Base-by-base conservation (phyloP, 441 rosid species). In the Gossypium trilobum region DNA sequence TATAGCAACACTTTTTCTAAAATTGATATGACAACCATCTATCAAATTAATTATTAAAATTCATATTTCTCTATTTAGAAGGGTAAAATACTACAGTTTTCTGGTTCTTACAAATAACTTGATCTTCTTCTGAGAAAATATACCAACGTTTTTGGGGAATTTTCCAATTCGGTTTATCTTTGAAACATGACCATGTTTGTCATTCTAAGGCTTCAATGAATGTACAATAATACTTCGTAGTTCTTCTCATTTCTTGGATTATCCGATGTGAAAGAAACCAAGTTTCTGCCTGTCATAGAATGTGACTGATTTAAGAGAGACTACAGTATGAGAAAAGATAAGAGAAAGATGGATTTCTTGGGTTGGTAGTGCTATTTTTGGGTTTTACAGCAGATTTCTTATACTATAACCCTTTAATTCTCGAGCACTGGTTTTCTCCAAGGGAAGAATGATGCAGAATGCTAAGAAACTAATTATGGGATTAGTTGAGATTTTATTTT, bases 101-200 rank as follows among this genome's bases (percentile, higher is more conserved):
- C 29, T 20, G 50, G 14, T 36, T 25, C 51, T 33, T 31, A 0
- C 42, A 16, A 33, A 62, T 33, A 33, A 2, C 17, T 62, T 62
- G 3, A 27, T 59, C n/a, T 60, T 60, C 33, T 31, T 6, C 48
- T 57, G 36, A 46, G 59, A 65, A 56, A 46, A 11, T 55, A 58
- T 60, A n/a, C 17, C 16, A 42, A 55, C 17, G 29, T 56, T 64
- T 51, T 64, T 71, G 17, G 31, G 6, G 61, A 71, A 57, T 56
- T 71, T 13, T 20, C 19, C 17, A 11, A 16, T 39, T 71, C 65
- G 4, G 65, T 73, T 78, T 25, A 31, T 17, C 8, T 68, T 56
- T 56, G 54, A 48, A 65, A 59, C 7, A 8, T 20, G n/a, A 6
- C 23, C 60, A 20, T 64, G 52, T 39, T 39, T 74, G 70, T 60